These are phyloP conservation scores for Pichia terricola DNA, from an alignment of 1,139 yeast genomes.

Conservation along the genomic window DNA sequence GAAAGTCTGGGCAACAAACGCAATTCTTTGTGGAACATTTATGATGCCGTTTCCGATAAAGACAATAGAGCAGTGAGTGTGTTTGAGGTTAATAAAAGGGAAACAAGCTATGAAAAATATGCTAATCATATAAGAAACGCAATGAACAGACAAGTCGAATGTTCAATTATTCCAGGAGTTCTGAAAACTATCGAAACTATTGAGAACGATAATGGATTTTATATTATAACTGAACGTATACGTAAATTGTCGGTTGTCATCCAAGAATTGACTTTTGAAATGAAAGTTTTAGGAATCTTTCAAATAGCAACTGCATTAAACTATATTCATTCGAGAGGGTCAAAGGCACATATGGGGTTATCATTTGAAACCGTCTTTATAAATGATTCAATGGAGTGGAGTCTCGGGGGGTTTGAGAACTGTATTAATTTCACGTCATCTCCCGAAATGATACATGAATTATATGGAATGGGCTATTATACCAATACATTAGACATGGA, in stretches of 20 bases:
- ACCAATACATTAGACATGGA: background rate
- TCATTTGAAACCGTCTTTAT: slow-evolving; percentile 52
- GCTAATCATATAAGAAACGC: slow-evolving; percentile 53
- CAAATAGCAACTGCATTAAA: slow-evolving; percentile 46
- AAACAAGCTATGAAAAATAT: slow-evolving; percentile 29
- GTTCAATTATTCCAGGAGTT: slow-evolving; percentile 62
- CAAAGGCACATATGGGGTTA: slow-evolving; percentile 58
- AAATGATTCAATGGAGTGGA: slow-evolving; percentile 72
- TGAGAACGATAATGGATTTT: slow-evolving; percentile 53
- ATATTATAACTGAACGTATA: slow-evolving; percentile 71
- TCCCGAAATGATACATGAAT: slow-evolving; percentile 1
- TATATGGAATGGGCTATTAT: background rate
- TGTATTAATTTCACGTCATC: slow-evolving; percentile 23
- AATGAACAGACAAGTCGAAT: slow-evolving; percentile 37
- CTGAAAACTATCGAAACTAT: slow-evolving; percentile 59
- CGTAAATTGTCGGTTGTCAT: slow-evolving; percentile 37
- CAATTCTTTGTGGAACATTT: slow-evolving; percentile 29
- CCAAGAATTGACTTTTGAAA: background rate
- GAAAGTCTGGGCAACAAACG: slow-evolving; percentile 2
- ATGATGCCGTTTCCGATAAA: slow-evolving; percentile 31
- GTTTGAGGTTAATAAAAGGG: slow-evolving; percentile 50
- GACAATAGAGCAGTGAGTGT: slow-evolving; percentile 42
- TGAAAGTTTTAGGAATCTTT: slow-evolving; percentile 38
- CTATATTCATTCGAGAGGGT: slow-evolving; percentile 55
- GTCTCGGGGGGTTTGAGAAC: slow-evolving; percentile 68